Conservation (phyloP, 2,329 filamentous ascomycete genomes). For the Zasmidium cellare region DNA sequence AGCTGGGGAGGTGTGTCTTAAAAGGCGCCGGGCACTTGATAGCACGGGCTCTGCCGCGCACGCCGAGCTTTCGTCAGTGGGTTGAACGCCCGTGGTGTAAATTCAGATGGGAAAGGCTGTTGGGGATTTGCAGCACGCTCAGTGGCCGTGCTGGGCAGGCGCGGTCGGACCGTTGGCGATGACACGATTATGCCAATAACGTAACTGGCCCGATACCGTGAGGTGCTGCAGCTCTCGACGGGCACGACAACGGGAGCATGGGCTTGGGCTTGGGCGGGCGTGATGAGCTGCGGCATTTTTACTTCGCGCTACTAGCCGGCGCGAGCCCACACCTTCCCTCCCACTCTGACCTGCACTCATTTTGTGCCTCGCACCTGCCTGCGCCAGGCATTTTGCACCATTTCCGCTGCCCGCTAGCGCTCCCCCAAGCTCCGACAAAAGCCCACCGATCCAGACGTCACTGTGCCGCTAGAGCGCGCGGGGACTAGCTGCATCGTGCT, state of each 20-base stretch:
- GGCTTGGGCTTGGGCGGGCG: no score
- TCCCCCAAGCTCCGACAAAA: not conserved
- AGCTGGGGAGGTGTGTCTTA: constrained; percentile 7
- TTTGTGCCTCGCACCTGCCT: no score
- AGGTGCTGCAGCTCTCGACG: no score
- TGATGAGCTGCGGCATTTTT: constrained; percentile 1
- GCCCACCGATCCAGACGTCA: not conserved
- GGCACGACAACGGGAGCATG: no score
- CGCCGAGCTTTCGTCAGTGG: constrained; percentile 21
- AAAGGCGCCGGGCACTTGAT: constrained; percentile 12
- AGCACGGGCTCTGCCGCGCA: constrained; percentile 18
- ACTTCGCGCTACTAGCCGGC: not conserved
- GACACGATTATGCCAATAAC: constrained; percentile 20
- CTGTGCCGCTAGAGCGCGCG: not conserved
- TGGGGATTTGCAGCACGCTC: not conserved
- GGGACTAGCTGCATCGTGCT: not conserved
- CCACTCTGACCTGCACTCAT: no score
- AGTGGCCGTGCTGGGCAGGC: not conserved
- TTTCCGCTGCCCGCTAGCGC: not conserved
- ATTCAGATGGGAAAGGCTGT: not conserved
- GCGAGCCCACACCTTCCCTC: not conserved
- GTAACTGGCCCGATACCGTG: constrained; percentile 16
- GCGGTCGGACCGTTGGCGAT: constrained; percentile 19
- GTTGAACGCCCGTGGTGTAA: no score
- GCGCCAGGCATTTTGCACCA: not conserved